Evolutionary conservation across 2,329 filamentous ascomycete species (phyloP), one percentile per base, ranked within the genome.

Genomic region (Penicillium nordicum): DNA sequence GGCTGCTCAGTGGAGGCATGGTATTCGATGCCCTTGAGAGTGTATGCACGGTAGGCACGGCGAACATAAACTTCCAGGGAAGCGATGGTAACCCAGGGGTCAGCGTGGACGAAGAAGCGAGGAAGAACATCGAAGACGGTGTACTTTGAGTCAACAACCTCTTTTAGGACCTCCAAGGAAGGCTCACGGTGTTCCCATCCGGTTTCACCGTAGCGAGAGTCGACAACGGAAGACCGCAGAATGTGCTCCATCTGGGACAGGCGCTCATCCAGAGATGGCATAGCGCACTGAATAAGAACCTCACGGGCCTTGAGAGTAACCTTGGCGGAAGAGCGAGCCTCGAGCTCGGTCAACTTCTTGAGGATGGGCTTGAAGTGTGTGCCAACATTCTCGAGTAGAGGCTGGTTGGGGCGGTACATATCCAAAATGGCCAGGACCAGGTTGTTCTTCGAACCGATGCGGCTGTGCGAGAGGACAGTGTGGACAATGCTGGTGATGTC

Each of bases 181-280:
- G 94, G 94, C 76, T 97, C 90, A 64, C 94, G 84, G 78, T 99
- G 94, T 62, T 97, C 93, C 89, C 90, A 96, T 50, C 93, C 92
- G 58, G 90, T 92, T 82, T 99, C 94, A 57, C 94, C 94, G 70
- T 99, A 99, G 65, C 90, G 88, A n/a, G 92, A 96, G 75, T 99
- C 92, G 8, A 97, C 86, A 23, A 99, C 94, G 0, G 94, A 93
- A 27, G 93, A 96, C 57, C 92, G 90, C 53, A 99, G 82, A 63
- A 99, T 99, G 76, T 97, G 93, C 80, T 97, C 94, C 93, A 99
- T 97, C 79, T 99, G 94, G 7, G 88, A 84, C 27, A 90, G 89
- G 66, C 94, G 88, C 82, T 99, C 94, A 76, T 97, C 94, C 21
- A 99, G 82, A 3, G 94, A 99, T 18, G 94, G 94, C 73, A 99